These are phyloP conservation scores for Skeletonema menzelii DNA, from an alignment of 108 stramenopile genomes.

Conservation along the genomic window DNA sequence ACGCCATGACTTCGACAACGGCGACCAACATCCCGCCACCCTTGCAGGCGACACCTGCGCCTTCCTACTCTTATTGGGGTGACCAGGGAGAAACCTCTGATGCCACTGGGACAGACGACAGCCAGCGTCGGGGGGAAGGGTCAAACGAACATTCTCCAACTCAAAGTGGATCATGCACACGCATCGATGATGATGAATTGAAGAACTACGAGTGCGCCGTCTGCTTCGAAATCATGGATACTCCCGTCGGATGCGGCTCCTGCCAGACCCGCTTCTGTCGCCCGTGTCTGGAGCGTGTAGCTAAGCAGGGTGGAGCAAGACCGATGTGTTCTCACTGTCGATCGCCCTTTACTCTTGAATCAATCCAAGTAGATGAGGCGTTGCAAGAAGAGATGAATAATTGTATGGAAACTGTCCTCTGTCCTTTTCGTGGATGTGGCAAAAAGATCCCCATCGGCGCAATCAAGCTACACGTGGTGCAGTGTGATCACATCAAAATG, in stretches of 20 bases:
- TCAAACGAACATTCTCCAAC: no score
- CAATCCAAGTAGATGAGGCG: constrained; percentile 13
- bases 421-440: constrained; percentile 38
- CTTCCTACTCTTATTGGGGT: neutral
- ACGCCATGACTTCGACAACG: neutral
- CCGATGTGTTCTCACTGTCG: constrained; percentile 42
- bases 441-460: neutral
- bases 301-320: constrained; percentile 1
- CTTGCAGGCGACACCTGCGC: neutral
- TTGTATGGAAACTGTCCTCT: constrained; percentile 16
- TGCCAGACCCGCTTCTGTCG: constrained; percentile 42
- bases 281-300: constrained; percentile 23
- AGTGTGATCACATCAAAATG: constrained; percentile 20
- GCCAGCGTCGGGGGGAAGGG: neutral
- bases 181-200: neutral
- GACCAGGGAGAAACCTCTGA: neutral
- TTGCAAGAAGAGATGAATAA: constrained; percentile 21
- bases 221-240: constrained; percentile 44
- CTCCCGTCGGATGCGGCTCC: constrained; percentile 49
- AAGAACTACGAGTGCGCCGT: constrained; percentile 48
- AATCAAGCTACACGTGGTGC: constrained; percentile 26
- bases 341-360: constrained; percentile 2
- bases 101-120: neutral
- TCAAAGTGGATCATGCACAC: neutral
- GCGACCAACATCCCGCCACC: neutral